Evolutionary conservation across 1,284 basidiomycete species (phyloP).

Genomic region (Ustilago lituana): DNA sequence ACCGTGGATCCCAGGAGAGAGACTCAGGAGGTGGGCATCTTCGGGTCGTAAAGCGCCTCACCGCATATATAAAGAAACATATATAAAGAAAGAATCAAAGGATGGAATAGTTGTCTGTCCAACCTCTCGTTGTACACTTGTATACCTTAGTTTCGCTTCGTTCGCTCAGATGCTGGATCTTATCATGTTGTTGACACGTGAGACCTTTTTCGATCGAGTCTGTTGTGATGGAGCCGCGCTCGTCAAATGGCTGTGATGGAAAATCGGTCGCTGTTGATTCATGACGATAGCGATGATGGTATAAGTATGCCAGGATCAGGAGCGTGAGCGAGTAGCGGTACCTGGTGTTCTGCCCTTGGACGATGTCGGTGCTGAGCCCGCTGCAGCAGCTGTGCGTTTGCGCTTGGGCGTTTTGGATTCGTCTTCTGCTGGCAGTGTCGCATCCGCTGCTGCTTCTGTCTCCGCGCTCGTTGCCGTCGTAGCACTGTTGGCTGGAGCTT

Average conservation of each 20-base stretch:
- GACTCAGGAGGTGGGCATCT: conserved; percentile 38
- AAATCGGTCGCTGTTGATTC: too few species aligned
- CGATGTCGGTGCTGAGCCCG: conserved; percentile 13
- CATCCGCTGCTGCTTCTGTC: background rate
- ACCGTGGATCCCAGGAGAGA: conserved; percentile 62
- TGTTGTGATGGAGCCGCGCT: too few species aligned
- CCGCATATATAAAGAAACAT: background rate
- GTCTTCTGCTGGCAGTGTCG: conserved; percentile 5
- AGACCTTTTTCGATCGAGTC: too few species aligned
- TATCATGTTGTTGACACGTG: too few species aligned
- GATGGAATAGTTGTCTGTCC: too few species aligned
- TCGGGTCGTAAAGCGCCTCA: conserved; percentile 6
- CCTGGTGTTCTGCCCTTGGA: conserved; percentile 34
- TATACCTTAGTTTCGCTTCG: background rate
- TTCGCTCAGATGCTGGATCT: background rate
- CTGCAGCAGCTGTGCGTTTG: conserved; percentile 9
- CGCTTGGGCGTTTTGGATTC: conserved; percentile 40
- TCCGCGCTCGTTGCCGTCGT: background rate
- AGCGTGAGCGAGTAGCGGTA: conserved; percentile 18
- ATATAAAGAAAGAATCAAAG: too few species aligned
- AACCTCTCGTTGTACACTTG: conserved; percentile 3
- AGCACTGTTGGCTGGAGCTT: background rate
- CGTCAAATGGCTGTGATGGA: too few species aligned
- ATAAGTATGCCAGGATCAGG: too few species aligned
- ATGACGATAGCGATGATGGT: too few species aligned